These are phyloP conservation scores for Mucor mucedo DNA, from an alignment of 371 early-diverging fungal genomes.

Conservation along the genomic window DNA sequence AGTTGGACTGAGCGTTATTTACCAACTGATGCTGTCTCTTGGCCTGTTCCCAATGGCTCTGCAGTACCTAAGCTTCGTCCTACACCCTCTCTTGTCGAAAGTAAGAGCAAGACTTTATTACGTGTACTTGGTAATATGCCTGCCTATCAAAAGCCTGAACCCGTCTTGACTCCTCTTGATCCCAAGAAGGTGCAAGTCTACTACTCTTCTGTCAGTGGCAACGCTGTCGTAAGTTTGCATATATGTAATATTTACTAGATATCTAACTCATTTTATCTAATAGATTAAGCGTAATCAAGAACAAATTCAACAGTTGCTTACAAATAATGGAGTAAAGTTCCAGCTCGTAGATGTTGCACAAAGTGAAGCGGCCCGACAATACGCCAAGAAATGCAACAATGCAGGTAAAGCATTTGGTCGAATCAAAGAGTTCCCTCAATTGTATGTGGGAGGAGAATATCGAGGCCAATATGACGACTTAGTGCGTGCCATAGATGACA, in stretches of 20 bases:
- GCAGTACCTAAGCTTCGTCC: constrained; percentile 20
- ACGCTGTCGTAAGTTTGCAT: constrained; percentile 32
- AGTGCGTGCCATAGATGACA: constrained; percentile 30
- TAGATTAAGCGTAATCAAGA: constrained; percentile 57
- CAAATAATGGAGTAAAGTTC: constrained; percentile 35
- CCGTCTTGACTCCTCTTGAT: constrained; percentile 45
- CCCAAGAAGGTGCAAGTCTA: constrained; percentile 51
- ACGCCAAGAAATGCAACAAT: constrained; percentile 48
- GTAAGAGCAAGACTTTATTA: constrained; percentile 36
- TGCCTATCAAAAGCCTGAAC: constrained; percentile 31
- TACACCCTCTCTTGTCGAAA: constrained; percentile 29
- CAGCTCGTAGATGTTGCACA: constrained; percentile 51
- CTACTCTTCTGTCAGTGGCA: constrained; percentile 49
- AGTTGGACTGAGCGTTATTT: constrained; percentile 42
- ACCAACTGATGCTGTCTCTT: constrained; percentile 50
- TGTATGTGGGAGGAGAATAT: constrained; percentile 52
- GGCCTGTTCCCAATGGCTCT: constrained; percentile 37
- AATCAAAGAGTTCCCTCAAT: constrained; percentile 44
- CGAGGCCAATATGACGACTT: constrained; percentile 45
- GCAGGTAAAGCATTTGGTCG: constrained; percentile 34
- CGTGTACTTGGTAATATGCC: constrained; percentile 30
- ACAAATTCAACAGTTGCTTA: constrained; percentile 43
- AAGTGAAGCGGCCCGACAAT: constrained; percentile 48
- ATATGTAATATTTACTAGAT: no score
- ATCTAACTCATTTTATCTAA: no score